Percentiles rank a stretch among this genome's conserved stretches.
Conservation (phyloP, 306 rosid genomes). For the Pterocarpus macrocarpus region DNA sequence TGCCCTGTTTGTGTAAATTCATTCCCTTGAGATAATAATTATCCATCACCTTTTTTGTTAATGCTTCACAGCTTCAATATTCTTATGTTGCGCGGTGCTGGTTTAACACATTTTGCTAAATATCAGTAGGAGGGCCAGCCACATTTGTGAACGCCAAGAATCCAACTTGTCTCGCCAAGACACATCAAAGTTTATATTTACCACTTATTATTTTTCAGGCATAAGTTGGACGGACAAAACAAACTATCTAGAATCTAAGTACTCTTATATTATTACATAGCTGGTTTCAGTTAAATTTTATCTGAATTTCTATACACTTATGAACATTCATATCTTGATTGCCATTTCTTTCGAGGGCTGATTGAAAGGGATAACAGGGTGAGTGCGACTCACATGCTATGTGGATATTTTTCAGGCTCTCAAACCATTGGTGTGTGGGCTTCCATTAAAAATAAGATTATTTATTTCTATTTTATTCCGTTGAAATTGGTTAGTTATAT, state of each 20-base stretch:
- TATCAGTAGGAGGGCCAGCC: not conserved
- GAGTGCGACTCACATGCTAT: no score
- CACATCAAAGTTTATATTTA: not conserved
- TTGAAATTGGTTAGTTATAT: no score
- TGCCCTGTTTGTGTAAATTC: slow-evolving; percentile 36
- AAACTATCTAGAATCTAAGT: no score
- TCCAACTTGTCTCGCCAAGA: not conserved
- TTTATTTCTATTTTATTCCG: no score
- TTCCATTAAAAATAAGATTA: no score
- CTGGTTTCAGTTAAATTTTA: not conserved
- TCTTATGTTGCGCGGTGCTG: not conserved
- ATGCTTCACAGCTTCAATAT: not conserved
- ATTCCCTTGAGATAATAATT: slow-evolving; percentile 1
- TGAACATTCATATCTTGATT: no score
- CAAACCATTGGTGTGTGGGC: no score
- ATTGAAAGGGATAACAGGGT: no score
- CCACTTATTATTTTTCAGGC: not conserved
- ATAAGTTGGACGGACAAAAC: not conserved
- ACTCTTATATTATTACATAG: not conserved
- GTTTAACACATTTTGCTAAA: not conserved
- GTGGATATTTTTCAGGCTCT: no score
- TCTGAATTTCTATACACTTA: no score
- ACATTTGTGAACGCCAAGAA: not conserved
- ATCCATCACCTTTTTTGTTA: not conserved
- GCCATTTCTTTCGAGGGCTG: no score